Evolutionary conservation across 2,329 filamentous ascomycete species (phyloP).

Genomic region (Fusarium udum): DNA sequence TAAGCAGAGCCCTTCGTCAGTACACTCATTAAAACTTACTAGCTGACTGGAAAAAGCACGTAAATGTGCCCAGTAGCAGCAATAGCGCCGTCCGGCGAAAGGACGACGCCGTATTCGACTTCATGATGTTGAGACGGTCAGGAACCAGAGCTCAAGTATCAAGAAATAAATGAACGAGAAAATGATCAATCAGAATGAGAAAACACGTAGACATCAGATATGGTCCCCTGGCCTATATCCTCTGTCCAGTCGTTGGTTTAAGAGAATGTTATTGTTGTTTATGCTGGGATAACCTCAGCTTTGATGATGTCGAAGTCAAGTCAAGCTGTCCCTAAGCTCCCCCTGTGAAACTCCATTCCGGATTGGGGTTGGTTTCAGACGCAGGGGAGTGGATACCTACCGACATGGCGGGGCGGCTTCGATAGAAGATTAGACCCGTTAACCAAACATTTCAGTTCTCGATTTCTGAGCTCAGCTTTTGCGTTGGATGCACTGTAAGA

Average conservation of each 20-base stretch:
- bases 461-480: slow-evolving; percentile 14
- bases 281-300: slow-evolving; percentile 37
- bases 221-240: slow-evolving; percentile 8
- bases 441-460: slow-evolving; percentile 26
- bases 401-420: slow-evolving; percentile 39
- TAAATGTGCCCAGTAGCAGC: slow-evolving; percentile 66
- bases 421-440: slow-evolving; percentile 35
- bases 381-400: slow-evolving; percentile 37
- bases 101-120: slow-evolving; percentile 60
- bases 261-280: slow-evolving; percentile 16
- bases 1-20: slow-evolving; percentile 22
- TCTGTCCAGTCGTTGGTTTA: slow-evolving; percentile 9
- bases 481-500: slow-evolving; percentile 30
- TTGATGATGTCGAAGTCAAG: slow-evolving; percentile 43
- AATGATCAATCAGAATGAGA: not conserved
- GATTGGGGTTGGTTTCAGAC: slow-evolving; percentile 38
- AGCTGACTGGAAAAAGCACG: slow-evolving; percentile 70
- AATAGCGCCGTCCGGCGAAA: slow-evolving; percentile 72
- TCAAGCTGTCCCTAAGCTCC: slow-evolving; percentile 45
- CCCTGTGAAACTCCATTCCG: slow-evolving; percentile 34
- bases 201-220: slow-evolving; percentile 3
- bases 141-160: slow-evolving; percentile 15
- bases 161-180: slow-evolving; percentile 3
- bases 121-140: slow-evolving; percentile 55
- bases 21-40: slow-evolving; percentile 56